phyloP scores from a whole-genome alignment of 331 rosid genomes.

The Acacia pycnantha region DNA sequence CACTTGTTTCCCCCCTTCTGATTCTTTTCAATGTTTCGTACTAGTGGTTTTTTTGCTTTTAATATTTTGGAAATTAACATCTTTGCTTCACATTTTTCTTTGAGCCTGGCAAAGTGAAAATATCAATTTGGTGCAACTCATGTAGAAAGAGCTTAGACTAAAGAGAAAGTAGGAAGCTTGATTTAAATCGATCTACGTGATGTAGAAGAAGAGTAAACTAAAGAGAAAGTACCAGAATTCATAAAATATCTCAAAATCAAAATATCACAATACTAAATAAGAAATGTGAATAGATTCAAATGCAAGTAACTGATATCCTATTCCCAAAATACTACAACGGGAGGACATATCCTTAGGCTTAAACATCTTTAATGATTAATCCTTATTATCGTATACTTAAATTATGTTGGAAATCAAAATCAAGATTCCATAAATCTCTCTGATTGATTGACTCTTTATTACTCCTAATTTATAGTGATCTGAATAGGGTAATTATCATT shows the following conservation, averaged over 20 bases:
- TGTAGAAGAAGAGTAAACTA: background rate
- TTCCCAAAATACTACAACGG: background rate
- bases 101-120: constrained; percentile 6
- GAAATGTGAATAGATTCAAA: background rate
- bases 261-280: background rate
- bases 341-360: background rate
- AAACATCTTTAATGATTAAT: background rate
- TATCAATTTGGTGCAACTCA: background rate
- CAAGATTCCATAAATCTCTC: no score
- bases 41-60: constrained; percentile 9
- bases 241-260: background rate
- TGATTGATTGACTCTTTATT: no score
- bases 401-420: background rate
- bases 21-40: background rate
- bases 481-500: no score
- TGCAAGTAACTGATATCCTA: background rate
- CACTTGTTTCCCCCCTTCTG: background rate
- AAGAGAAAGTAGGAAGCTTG: background rate
- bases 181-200: background rate
- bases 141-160: background rate
- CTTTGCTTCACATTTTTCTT: constrained; percentile 5
- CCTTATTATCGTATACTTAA: background rate
- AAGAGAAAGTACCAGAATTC: background rate
- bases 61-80: background rate
- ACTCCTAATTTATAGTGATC: no score